These are phyloP conservation scores for Solanum commersonii DNA, from an alignment of 257 asterid genomes.

Conservation along the genomic window DNA sequence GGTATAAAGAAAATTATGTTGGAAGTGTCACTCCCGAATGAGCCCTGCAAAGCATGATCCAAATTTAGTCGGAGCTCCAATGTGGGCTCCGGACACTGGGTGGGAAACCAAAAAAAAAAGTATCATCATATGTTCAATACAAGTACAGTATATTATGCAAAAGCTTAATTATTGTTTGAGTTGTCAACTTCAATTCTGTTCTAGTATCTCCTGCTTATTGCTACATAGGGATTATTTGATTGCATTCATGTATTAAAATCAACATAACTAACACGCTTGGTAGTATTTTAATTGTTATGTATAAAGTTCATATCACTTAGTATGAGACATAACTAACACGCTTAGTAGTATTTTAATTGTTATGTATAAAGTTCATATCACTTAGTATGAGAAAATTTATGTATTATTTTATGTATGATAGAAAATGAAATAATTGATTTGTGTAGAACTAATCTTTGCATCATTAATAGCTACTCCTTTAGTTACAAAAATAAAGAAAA, in stretches of 20 bases:
- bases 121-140: not conserved
- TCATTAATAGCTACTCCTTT: too few species aligned
- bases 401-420: not conserved
- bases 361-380: not conserved
- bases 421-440: not conserved
- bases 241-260: not conserved
- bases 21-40: too few species aligned
- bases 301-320: too few species aligned
- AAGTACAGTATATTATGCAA: not conserved
- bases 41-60: accelerated
- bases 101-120: too few species aligned
- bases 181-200: not conserved
- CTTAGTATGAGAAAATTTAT: not conserved
- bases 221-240: not conserved
- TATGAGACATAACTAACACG: not conserved
- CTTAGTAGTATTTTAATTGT: too few species aligned
- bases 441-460: not conserved
- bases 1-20: too few species aligned
- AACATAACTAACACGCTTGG: not conserved
- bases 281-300: not conserved
- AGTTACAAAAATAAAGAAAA: not conserved
- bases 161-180: not conserved
- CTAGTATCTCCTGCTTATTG: not conserved
- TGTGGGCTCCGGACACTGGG: accelerated
- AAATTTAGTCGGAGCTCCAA: too few species aligned